Percentiles rank a stretch among this genome's conserved stretches.
Conservation (phyloP, 2,329 filamentous ascomycete genomes). For the Pleomassaria siparia region DNA sequence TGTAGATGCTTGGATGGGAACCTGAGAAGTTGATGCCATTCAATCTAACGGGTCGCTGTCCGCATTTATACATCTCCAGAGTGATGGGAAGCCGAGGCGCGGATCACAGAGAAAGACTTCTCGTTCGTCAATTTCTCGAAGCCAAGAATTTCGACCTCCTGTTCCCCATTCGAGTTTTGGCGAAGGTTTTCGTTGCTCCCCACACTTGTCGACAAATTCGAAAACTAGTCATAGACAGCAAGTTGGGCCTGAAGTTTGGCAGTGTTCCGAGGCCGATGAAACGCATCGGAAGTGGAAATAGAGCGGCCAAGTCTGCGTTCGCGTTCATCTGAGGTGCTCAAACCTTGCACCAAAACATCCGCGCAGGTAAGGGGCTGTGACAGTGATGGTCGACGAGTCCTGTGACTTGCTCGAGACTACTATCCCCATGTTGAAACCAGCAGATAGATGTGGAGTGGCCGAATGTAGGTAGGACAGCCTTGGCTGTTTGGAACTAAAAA, state of each 20-base stretch:
- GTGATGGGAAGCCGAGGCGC: background rate
- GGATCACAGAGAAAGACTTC: background rate
- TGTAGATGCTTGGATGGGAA: slow-evolving; percentile 37
- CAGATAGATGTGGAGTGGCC: background rate
- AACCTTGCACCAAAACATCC: slow-evolving; percentile 4
- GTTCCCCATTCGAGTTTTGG: slow-evolving; percentile 22
- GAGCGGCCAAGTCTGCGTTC: slow-evolving; percentile 9
- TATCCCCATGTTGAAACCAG: background rate
- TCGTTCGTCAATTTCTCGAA: background rate
- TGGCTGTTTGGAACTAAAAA: slow-evolving; percentile 1
- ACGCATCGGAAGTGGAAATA: slow-evolving; percentile 28
- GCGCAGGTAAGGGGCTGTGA: background rate
- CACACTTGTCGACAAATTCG: slow-evolving; percentile 10
- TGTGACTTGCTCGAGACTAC: background rate
- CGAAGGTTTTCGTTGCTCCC: slow-evolving; percentile 28
- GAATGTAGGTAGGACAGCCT: background rate
- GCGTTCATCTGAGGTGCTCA: slow-evolving; percentile 17
- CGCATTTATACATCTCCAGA: slow-evolving; percentile 29
- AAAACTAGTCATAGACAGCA: slow-evolving; percentile 5
- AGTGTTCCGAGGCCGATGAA: slow-evolving; percentile 15
- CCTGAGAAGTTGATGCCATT: slow-evolving; percentile 37
- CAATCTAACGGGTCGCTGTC: slow-evolving; percentile 16
- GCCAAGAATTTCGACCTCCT: background rate
- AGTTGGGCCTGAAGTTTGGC: slow-evolving; percentile 12
- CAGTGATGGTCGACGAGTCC: background rate